Base-by-base conservation (phyloP, 768 basidiomycete genomes). In the Sutorius australiensis region DNA sequence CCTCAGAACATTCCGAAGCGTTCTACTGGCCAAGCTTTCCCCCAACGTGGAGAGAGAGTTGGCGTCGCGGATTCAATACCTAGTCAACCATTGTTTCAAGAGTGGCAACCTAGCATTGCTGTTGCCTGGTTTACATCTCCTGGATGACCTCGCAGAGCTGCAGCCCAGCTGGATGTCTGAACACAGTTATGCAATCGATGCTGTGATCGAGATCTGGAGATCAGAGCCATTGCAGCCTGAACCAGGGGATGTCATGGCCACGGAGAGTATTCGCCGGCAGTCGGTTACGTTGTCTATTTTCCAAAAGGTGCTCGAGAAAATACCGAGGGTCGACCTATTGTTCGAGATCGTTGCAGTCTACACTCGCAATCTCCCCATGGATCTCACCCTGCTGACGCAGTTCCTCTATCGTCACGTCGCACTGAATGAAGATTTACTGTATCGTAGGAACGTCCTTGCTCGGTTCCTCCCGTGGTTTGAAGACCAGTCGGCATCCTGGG, bases 321-420 rank as follows among this genome's bases (percentile, higher is more conserved):
- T 80, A n/a, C 82, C 85, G 39, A 87, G 92, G 41, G 80, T 97
- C 43, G 91, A 95, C 61, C 73, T 99, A 7, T 73, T 98, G 10
- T 97, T 97, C 68, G 92, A 95, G 51, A 75, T 97, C 34, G 83
- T 91, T 44, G 82, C 84, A 11, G 73, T 93, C 43, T 98, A 86
- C 72, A 84, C 86, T 24, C 85, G 87, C 57, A 80, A 84, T 54
- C 78, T 90, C 10, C 84, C 89, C 5, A 82, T 94, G 67, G 95
- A 98, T 65, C 75, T 90, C 16, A 81, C 91, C 30, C 80, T 76
- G 38, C 75, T 89, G 16, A 84, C 88, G 0, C 84, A 86, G 50
- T 98, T 97, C 75, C 79, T 99, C 4, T 95, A 93, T 63, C 74
- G 78, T 12, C 88, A 92, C 61, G 88, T 95, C 27, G 90, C 93